Conservation (phyloP, 352 stramenopile species). For the Achlya hypogyna region DNA sequence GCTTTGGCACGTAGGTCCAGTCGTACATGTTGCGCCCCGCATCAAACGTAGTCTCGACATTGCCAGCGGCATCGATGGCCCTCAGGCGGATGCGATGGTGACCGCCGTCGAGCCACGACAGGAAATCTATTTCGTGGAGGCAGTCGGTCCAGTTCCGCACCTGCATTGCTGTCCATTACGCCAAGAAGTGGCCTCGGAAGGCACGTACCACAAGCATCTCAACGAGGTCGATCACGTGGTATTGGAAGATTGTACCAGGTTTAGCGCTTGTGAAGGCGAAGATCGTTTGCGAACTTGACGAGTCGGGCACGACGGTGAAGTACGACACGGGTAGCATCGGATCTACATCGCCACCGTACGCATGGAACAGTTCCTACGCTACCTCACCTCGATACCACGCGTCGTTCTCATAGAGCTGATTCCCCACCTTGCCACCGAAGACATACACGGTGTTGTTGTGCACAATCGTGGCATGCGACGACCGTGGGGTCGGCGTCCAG, state of each 20-base stretch:
- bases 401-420: conserved; percentile 70
- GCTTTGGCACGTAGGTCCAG: conserved; percentile 86
- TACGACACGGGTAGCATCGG: conserved; percentile 37
- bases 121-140: conserved; percentile 34
- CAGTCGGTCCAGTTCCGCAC: conserved; percentile 65
- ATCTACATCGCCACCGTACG: conserved; percentile 21
- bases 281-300: conserved; percentile 46
- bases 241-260: conserved; percentile 86
- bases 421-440: conserved; percentile 50
- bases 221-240: conserved; percentile 82
- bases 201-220: conserved; percentile 59
- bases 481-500: conserved; percentile 47
- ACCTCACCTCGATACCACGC: conserved; percentile 69
- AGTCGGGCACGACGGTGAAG: conserved; percentile 40
- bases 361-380: not conserved
- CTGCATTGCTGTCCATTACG: not conserved
- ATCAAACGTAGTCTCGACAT: conserved; percentile 82
- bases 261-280: conserved; percentile 89
- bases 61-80: conserved; percentile 86
- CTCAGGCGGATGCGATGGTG: conserved; percentile 87
- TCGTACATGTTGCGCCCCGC: conserved; percentile 83
- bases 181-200: not conserved
- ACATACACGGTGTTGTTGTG: conserved; percentile 74
- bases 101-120: conserved; percentile 61
- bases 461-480: conserved; percentile 48